Percentiles rank a stretch among this genome's conserved stretches.
Evolutionary conservation across 805 yeast species (phyloP).

Genomic region (Starmerella bombicola): DNA sequence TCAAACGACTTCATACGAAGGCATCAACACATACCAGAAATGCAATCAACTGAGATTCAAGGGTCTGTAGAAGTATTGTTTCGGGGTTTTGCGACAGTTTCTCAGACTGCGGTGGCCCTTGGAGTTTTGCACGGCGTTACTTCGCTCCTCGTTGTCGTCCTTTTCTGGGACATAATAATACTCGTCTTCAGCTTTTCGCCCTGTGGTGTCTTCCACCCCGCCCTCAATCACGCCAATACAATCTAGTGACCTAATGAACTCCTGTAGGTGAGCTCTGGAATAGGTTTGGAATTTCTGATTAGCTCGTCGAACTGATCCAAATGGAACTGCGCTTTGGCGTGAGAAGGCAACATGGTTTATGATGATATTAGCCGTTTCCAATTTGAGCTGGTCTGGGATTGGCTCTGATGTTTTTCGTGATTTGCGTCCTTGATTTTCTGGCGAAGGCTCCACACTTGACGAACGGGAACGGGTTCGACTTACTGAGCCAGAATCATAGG

Average conservation of each 20-base stretch:
- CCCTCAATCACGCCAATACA: slow-evolving; percentile 84
- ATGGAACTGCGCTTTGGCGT: slow-evolving; percentile 73
- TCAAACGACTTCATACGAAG: no score
- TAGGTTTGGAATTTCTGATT: slow-evolving; percentile 40
- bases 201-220: slow-evolving; percentile 92
- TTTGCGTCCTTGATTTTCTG: neutral
- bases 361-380: slow-evolving; percentile 44
- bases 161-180: slow-evolving; percentile 80
- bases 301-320: slow-evolving; percentile 54
- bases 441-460: slow-evolving; percentile 9
- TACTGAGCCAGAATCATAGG: neutral
- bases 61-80: slow-evolving; percentile 61
- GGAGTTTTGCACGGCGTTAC: slow-evolving; percentile 57
- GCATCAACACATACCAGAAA: no score
- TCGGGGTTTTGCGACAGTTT: slow-evolving; percentile 84
- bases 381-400: slow-evolving; percentile 1
- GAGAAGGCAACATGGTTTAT: slow-evolving; percentile 85
- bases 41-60: slow-evolving; percentile 14
- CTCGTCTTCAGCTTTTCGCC: slow-evolving; percentile 85
- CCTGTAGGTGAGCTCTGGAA: slow-evolving; percentile 25
- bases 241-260: slow-evolving; percentile 34
- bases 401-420: slow-evolving; percentile 7
- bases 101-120: slow-evolving; percentile 71
- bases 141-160: slow-evolving; percentile 62
- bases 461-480: neutral